A percentile compares a stretch with the other conserved stretches of the same genome.
Evolutionary conservation across 345 rosid species (phyloP).

Genomic region (Pugionium dolabratum): DNA sequence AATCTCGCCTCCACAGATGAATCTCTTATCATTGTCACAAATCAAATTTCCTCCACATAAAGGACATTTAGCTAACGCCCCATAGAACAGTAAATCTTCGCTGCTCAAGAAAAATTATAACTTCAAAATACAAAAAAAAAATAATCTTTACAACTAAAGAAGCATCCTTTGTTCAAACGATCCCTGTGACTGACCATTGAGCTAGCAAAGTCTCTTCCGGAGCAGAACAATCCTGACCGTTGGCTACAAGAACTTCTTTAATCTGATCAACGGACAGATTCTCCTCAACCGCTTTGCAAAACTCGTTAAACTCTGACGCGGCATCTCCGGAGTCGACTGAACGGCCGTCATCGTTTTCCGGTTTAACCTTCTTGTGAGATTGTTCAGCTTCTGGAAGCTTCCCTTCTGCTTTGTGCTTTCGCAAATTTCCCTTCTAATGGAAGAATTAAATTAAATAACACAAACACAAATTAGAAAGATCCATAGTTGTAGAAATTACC

Average conservation of each 20-base stretch:
- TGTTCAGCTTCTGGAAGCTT: slow-evolving; percentile 55
- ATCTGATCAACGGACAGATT: slow-evolving; percentile 62
- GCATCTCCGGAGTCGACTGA: slow-evolving; percentile 36
- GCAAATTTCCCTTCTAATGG: slow-evolving; percentile 47
- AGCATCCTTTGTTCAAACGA: no score
- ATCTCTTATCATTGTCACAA: slow-evolving; percentile 53
- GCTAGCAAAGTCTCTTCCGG: slow-evolving; percentile 40
- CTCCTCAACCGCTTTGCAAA: slow-evolving; percentile 51
- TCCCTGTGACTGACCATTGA: slow-evolving; percentile 28
- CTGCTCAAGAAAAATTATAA: slow-evolving; percentile 35
- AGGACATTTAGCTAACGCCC: slow-evolving; percentile 63
- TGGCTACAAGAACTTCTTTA: slow-evolving; percentile 56
- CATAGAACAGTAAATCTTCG: slow-evolving; percentile 66
- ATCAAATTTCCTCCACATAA: slow-evolving; percentile 54
- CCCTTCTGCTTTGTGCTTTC: slow-evolving; percentile 88
- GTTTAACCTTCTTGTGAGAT: slow-evolving; percentile 62
- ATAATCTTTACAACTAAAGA: no score
- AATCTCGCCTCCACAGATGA: slow-evolving; percentile 60
- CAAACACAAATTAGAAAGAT: neutral
- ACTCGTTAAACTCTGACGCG: slow-evolving; percentile 54
- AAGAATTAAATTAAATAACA: neutral
- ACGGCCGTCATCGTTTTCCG: slow-evolving; percentile 41
- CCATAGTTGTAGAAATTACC: neutral
- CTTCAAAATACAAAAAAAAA: neutral
- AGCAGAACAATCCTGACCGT: slow-evolving; percentile 65